Conservation (phyloP, 2,329 filamentous ascomycete species). For the Beauveria scarabaeidicola region DNA sequence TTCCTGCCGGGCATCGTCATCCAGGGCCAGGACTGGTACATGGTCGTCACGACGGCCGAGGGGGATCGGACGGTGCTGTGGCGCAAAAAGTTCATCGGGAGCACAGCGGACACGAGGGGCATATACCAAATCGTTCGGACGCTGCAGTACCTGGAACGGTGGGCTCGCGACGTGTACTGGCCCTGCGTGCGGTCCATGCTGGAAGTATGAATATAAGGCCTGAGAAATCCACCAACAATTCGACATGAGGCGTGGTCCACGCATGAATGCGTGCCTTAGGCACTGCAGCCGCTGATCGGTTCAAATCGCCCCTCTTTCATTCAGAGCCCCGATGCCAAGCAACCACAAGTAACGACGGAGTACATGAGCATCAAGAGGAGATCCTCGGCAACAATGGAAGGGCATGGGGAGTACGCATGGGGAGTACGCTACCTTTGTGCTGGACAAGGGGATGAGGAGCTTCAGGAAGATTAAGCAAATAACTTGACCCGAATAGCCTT, state of each 20-base stretch:
- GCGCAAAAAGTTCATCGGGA: not conserved
- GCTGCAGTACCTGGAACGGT: not conserved
- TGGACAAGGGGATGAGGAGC: slow-evolving; percentile 10
- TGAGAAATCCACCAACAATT: too few relatives aligned
- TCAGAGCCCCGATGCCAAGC: slow-evolving; percentile 10
- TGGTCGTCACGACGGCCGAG: not conserved
- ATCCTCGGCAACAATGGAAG: slow-evolving; percentile 16
- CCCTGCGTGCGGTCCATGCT: not conserved
- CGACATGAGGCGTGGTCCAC: too few relatives aligned
- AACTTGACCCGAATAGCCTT: too few relatives aligned
- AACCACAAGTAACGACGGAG: too few relatives aligned
- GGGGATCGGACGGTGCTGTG: not conserved
- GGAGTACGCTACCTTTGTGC: slow-evolving; percentile 15
- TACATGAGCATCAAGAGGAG: slow-evolving; percentile 18
- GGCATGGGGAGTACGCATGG: slow-evolving; percentile 19
- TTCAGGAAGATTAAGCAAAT: slow-evolving; percentile 18
- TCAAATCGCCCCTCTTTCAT: slow-evolving; percentile 26
- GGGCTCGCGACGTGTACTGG: not conserved
- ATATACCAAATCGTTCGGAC: not conserved
- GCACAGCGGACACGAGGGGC: not conserved
- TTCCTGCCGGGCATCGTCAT: not conserved
- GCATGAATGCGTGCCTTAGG: too few relatives aligned
- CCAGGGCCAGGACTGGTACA: not conserved
- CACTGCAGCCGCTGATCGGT: slow-evolving; percentile 29
- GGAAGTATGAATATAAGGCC: too few relatives aligned